These are phyloP conservation scores for Curvularia verruculosa DNA, from an alignment of 2,329 filamentous ascomycete species.

Conservation along the genomic window DNA sequence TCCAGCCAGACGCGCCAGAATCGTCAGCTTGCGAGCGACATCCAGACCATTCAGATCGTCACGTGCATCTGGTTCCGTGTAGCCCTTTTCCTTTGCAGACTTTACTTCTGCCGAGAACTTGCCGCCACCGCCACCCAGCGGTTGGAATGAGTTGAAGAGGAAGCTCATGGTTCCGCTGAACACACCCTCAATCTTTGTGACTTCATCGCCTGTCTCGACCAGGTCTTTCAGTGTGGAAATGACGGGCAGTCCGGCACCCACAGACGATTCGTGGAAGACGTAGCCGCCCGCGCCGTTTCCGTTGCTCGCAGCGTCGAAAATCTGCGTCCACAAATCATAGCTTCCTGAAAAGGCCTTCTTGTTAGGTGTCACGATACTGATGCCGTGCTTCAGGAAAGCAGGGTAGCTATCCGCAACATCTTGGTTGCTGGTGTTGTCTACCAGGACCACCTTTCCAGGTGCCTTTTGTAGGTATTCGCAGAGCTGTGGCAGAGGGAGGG, in stretches of 20 bases:
- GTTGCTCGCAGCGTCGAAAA: conserved; percentile 74
- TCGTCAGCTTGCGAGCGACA: conserved; percentile 94
- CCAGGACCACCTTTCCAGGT: conserved; percentile 78
- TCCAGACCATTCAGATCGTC: conserved; percentile 88
- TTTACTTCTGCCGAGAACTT: conserved; percentile 91
- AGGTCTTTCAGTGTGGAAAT: conserved; percentile 93
- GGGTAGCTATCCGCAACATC: conserved; percentile 85
- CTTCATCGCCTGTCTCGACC: conserved; percentile 89
- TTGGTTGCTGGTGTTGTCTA: conserved; percentile 95
- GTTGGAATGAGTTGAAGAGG: conserved; percentile 96
- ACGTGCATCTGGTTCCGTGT: conserved; percentile 85
- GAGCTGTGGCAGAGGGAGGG: conserved; percentile 72
- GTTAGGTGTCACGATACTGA: conserved; percentile 94
- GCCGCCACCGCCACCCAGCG: conserved; percentile 74
- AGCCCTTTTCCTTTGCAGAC: conserved; percentile 90
- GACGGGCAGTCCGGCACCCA: conserved; percentile 90
- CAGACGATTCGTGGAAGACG: conserved; percentile 93
- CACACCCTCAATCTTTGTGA: conserved; percentile 92
- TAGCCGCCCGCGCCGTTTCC: conserved; percentile 71
- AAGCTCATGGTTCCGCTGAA: conserved; percentile 98
- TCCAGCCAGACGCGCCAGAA: conserved; percentile 84
- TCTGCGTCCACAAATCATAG: conserved; percentile 82
- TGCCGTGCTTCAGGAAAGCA: conserved; percentile 75
- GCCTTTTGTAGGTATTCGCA: conserved; percentile 78
- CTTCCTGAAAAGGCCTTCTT: conserved; percentile 95